Evolutionary conservation across 805 yeast species (phyloP).

Genomic region (Yamadazyma endophytica): DNA sequence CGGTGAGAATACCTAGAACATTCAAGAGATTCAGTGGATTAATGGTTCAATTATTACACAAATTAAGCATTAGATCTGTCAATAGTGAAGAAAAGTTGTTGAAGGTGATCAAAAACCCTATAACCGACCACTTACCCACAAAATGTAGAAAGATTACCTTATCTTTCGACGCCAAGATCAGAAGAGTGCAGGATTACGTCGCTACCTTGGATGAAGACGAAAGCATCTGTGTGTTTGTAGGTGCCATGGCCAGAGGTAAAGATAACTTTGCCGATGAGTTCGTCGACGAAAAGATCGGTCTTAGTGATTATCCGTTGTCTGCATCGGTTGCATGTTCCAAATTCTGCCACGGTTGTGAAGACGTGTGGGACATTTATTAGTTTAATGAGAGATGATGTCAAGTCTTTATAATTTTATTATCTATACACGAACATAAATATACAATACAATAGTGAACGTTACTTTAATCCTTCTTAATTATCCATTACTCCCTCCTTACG

Average conservation of each 20-base stretch:
- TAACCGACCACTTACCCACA: conserved; percentile 93
- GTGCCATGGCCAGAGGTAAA: conserved; percentile 98
- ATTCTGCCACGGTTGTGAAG: conserved; percentile 98
- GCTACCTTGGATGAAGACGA: conserved; percentile 77
- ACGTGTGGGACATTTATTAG: conserved; percentile 82
- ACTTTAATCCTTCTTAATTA: not conserved
- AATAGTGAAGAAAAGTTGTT: conserved; percentile 92
- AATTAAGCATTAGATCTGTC: conserved; percentile 88
- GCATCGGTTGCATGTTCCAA: conserved; percentile 98
- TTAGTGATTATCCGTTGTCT: conserved; percentile 90
- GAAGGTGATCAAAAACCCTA: conserved; percentile 94
- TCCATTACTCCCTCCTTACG: conserved; percentile 60
- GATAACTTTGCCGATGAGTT: conserved; percentile 96
- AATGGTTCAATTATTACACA: conserved; percentile 94
- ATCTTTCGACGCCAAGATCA: conserved; percentile 86
- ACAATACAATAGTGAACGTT: not conserved
- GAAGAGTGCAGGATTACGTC: conserved; percentile 85
- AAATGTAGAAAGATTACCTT: conserved; percentile 92
- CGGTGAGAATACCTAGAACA: conserved; percentile 96
- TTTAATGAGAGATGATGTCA: not conserved
- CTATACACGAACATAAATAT: not conserved
- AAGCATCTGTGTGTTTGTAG: conserved; percentile 95
- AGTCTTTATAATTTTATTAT: too few relatives aligned
- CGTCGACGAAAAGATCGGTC: conserved; percentile 94
- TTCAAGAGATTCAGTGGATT: conserved; percentile 96